These are phyloP conservation scores for Nicotiana benthamiana DNA, from an alignment of 257 asterid genomes.

Conservation along the genomic window DNA sequence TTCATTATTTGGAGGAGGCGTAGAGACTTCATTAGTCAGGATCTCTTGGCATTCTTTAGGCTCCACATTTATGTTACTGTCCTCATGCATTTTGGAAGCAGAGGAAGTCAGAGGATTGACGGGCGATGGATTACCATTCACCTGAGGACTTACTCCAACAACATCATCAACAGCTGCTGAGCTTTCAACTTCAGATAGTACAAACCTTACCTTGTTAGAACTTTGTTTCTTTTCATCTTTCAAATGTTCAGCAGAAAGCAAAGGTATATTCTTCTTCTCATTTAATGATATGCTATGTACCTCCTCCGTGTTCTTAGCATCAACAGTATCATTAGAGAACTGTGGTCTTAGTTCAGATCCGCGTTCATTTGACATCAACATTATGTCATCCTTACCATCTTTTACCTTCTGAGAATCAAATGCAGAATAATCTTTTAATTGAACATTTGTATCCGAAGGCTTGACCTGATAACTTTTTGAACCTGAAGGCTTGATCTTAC, in stretches of 20 bases:
- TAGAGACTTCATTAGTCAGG: slow-evolving; percentile 27
- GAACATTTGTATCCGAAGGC: slow-evolving; percentile 9
- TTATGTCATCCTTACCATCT: not conserved
- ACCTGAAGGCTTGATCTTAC: slow-evolving; percentile 23
- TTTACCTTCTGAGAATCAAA: slow-evolving; percentile 15
- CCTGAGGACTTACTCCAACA: slow-evolving; percentile 10
- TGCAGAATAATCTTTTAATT: slow-evolving; percentile 17
- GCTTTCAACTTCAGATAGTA: slow-evolving; percentile 3
- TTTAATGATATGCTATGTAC: slow-evolving; percentile 31
- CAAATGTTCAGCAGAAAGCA: slow-evolving; percentile 12
- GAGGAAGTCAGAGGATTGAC: slow-evolving; percentile 11
- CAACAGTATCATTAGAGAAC: slow-evolving; percentile 8
- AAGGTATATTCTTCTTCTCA: slow-evolving; percentile 27
- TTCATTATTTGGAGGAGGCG: slow-evolving; percentile 42
- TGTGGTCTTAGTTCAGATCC: not conserved
- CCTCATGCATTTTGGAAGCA: slow-evolving; percentile 12
- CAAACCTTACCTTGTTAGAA: not conserved
- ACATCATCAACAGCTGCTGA: slow-evolving; percentile 5
- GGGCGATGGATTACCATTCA: not conserved
- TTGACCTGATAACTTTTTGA: slow-evolving; percentile 12
- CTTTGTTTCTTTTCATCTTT: slow-evolving; percentile 17
- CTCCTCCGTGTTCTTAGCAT: slow-evolving; percentile 28
- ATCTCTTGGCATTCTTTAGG: slow-evolving; percentile 29
- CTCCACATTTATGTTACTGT: slow-evolving; percentile 19
- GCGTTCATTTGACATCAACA: not conserved